Evolutionary conservation across 371 early-diverging fungal species (phyloP).

Genomic region (Fennellomyces sp.): DNA sequence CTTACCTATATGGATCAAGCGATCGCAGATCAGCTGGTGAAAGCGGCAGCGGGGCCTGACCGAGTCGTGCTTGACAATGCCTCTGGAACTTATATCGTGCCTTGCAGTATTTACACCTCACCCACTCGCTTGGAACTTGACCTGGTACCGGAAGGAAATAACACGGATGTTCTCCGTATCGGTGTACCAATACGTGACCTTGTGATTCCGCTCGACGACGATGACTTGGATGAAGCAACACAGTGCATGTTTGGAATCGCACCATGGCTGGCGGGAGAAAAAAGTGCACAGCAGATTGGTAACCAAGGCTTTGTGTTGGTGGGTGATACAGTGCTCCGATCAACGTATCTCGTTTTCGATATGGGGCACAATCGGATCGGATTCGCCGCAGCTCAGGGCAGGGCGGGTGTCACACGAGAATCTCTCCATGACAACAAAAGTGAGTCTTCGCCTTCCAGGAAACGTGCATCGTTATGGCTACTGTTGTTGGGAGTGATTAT

Average conservation of each 20-base stretch:
- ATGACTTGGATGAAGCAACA: constrained; percentile 1
- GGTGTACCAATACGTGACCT: constrained; percentile 27
- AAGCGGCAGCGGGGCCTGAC: constrained; percentile 10
- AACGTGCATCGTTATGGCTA: too few relatives aligned
- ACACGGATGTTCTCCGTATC: constrained; percentile 1
- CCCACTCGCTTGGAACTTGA: not conserved
- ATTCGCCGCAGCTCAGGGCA: constrained; percentile 21
- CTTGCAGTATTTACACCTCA: constrained; percentile 11
- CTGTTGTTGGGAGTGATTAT: too few relatives aligned
- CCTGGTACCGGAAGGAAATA: not conserved
- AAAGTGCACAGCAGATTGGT: not conserved
- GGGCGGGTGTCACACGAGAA: not conserved
- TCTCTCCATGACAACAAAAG: too few relatives aligned
- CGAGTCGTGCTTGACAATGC: constrained; percentile 16
- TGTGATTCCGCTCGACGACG: constrained; percentile 27
- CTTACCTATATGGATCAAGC: constrained; percentile 26
- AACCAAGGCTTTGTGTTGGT: constrained; percentile 24
- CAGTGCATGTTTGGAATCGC: constrained; percentile 42
- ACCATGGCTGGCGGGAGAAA: constrained; percentile 14
- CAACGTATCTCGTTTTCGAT: constrained; percentile 44
- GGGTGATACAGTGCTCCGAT: constrained; percentile 34
- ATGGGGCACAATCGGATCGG: constrained; percentile 29
- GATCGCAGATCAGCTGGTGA: constrained; percentile 21
- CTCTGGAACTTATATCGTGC: constrained; percentile 23
- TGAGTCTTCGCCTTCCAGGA: too few relatives aligned